Conservation (phyloP, 495 filamentous ascomycete genomes). For the Jackrogersella minutella region DNA sequence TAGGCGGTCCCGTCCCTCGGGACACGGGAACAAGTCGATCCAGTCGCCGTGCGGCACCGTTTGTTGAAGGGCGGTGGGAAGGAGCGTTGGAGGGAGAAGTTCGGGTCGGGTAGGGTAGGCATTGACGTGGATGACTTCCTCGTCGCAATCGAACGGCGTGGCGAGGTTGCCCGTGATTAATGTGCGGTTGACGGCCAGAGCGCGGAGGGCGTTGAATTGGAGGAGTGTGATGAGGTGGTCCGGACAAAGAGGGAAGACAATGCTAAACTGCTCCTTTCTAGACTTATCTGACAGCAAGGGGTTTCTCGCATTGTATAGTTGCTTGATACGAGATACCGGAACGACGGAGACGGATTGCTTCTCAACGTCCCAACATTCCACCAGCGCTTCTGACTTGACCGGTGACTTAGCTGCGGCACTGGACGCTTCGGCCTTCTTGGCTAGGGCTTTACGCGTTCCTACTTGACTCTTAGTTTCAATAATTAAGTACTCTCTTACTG, state of each 20-base stretch:
- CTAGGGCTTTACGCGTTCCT: conserved; percentile 51
- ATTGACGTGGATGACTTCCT: conserved; percentile 46
- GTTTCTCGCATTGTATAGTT: conserved; percentile 50
- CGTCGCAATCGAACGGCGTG: conserved; percentile 41
- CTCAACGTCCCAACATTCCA: conserved; percentile 52
- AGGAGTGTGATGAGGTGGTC: conserved; percentile 56
- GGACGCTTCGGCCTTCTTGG: conserved; percentile 43
- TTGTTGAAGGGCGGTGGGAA: conserved; percentile 51
- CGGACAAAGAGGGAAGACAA: conserved; percentile 52
- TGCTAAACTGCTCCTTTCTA: conserved; percentile 39
- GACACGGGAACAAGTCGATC: conserved; percentile 52
- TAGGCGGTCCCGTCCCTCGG: conserved; percentile 49
- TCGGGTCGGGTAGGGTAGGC: conserved; percentile 42
- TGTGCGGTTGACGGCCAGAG: conserved; percentile 48
- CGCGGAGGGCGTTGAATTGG: conserved; percentile 56
- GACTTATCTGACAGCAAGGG: conserved; percentile 40
- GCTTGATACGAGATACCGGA: conserved; percentile 49
- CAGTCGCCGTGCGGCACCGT: conserved; percentile 51
- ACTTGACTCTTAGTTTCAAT: conserved; percentile 40
- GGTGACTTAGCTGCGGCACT: conserved; percentile 31
- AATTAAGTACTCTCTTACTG: conserved; percentile 21
- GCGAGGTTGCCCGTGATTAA: conserved; percentile 47
- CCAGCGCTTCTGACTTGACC: conserved; percentile 45
- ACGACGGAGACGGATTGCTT: conserved; percentile 46
- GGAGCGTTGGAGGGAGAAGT: conserved; percentile 42